phyloP scores from a whole-genome alignment of 2,329 filamentous ascomycete species.

The Trichoderma koningiopsis region DNA sequence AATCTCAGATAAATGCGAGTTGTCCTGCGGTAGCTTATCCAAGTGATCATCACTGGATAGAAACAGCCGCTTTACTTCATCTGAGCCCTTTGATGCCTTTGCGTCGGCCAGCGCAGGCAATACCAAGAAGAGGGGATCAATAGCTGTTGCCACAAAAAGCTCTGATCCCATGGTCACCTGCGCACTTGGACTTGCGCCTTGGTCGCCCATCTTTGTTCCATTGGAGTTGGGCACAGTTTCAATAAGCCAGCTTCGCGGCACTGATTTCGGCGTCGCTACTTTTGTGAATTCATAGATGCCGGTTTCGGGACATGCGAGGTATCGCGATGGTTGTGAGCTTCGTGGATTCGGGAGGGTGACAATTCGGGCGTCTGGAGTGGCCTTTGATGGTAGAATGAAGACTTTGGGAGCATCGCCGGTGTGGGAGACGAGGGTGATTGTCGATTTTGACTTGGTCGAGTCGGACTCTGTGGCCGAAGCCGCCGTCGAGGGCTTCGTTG shows the following conservation, averaged over 20 bases:
- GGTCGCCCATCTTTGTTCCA: conserved; percentile 29
- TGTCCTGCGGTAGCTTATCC: conserved; percentile 59
- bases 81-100: conserved; percentile 44
- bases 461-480: conserved; percentile 33
- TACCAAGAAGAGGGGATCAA: conserved; percentile 84
- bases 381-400: conserved; percentile 62
- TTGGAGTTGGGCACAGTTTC: conserved; percentile 36
- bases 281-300: conserved; percentile 68
- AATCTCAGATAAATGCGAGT: conserved; percentile 61
- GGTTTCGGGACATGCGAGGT: conserved; percentile 62
- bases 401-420: conserved; percentile 52
- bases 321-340: conserved; percentile 57
- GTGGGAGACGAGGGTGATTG: conserved; percentile 9
- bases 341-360: conserved; percentile 63
- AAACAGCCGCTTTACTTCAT: conserved; percentile 62
- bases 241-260: conserved; percentile 65
- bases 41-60: conserved; percentile 72
- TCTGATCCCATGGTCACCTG: conserved; percentile 66
- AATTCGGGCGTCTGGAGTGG: conserved; percentile 57
- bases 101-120: conserved; percentile 67
- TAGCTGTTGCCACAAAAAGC: conserved; percentile 78
- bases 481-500: conserved; percentile 41
- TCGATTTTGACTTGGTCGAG: conserved; percentile 27
- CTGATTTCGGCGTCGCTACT: conserved; percentile 54
- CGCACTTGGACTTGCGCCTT: conserved; percentile 29